A percentile compares a stretch with the other conserved stretches of the same genome.
phyloP scores from a whole-genome alignment of 176 grass and related monocot genomes.

The Musa troglodytarum region DNA sequence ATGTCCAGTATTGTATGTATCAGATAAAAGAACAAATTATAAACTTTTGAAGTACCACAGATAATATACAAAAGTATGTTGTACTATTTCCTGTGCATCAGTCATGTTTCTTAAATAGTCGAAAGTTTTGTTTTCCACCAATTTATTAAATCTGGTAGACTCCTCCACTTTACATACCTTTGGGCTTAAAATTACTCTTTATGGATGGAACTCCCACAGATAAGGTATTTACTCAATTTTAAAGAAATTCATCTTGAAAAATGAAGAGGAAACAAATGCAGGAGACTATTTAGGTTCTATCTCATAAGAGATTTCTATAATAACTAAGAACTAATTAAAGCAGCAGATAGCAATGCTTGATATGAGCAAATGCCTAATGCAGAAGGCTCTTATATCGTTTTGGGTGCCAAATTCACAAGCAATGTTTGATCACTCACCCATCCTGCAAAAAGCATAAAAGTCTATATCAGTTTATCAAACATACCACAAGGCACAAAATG shows the following conservation, averaged over 20 bases:
- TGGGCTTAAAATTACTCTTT: not conserved
- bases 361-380: too few species aligned
- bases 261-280: not conserved
- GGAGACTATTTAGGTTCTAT: not conserved
- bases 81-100: not conserved
- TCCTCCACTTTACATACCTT: not conserved
- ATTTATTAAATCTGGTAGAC: too few species aligned
- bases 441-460: slow-evolving; percentile 41
- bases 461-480: not conserved
- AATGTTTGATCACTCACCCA: slow-evolving; percentile 38
- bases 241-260: not conserved
- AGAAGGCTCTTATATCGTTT: not conserved
- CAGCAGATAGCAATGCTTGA: not conserved
- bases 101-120: not conserved
- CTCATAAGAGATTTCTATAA: not conserved
- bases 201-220: not conserved
- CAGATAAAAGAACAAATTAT: too few species aligned
- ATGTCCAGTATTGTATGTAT: too few species aligned
- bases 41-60: too few species aligned
- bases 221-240: not conserved
- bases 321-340: not conserved
- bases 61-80: too few species aligned
- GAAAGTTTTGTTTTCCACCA: not conserved
- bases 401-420: not conserved
- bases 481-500: not conserved